These are phyloP conservation scores for Eutypa lata DNA, from an alignment of 2,329 filamentous ascomycete species.

Conservation along the genomic window DNA sequence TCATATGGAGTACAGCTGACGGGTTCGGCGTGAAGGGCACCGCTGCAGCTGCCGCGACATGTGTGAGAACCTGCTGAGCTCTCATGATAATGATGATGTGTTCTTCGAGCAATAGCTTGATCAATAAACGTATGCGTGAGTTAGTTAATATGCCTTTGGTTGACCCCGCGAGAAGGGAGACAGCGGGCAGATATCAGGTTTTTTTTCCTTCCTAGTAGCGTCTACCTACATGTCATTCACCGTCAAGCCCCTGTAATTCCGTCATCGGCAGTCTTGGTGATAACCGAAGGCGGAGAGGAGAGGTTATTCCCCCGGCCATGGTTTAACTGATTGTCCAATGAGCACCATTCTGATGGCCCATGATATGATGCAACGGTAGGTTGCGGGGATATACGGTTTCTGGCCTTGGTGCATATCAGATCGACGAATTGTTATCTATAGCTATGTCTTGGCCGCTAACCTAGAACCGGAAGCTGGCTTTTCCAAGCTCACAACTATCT, in stretches of 20 bases:
- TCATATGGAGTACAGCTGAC: conserved; percentile 9
- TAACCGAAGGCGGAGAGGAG: background rate
- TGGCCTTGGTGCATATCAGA: background rate
- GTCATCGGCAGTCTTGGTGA: background rate
- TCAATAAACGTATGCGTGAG: background rate
- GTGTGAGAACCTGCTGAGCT: background rate
- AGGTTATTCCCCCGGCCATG: background rate
- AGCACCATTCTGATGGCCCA: background rate
- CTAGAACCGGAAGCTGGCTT: background rate
- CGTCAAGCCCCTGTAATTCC: background rate
- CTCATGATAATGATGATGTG: background rate
- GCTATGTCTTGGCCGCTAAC: background rate
- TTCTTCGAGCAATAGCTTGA: background rate
- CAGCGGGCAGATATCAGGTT: too few species aligned
- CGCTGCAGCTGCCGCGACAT: conserved; percentile 3
- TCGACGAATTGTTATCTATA: background rate
- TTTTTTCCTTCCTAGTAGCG: background rate
- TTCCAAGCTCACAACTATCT: too few species aligned
- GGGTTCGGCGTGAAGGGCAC: conserved; percentile 18
- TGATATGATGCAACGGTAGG: background rate
- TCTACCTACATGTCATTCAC: background rate
- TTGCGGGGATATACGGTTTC: background rate
- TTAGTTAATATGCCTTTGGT: too few species aligned
- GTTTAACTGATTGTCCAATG: background rate
- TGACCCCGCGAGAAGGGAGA: too few species aligned